These are phyloP conservation scores for Parachaetomium inaequale DNA, from an alignment of 495 filamentous ascomycete genomes.

Conservation along the genomic window DNA sequence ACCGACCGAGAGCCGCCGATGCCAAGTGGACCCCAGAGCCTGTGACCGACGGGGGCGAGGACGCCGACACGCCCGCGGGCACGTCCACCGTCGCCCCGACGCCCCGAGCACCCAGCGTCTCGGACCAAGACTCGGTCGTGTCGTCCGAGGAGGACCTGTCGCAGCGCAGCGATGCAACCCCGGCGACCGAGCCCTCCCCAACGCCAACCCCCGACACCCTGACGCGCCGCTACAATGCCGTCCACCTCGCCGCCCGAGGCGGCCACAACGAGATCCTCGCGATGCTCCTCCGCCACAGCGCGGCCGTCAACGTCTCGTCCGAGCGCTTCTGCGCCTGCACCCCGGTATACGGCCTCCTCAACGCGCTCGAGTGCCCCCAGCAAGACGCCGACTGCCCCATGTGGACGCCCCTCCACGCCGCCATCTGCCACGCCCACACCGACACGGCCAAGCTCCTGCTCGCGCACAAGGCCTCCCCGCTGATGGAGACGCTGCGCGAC, in stretches of 20 bases:
- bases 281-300: slow-evolving; percentile 33
- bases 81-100: slow-evolving; percentile 20
- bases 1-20: slow-evolving; percentile 15
- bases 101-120: slow-evolving; percentile 6
- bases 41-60: slow-evolving; percentile 24
- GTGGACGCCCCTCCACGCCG: slow-evolving; percentile 38
- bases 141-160: slow-evolving; percentile 19
- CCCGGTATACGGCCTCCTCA: slow-evolving; percentile 26
- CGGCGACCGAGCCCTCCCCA: slow-evolving; percentile 10
- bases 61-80: slow-evolving; percentile 17
- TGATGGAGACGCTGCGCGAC: slow-evolving; percentile 20
- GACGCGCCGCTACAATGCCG: slow-evolving; percentile 23
- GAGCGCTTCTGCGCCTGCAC: slow-evolving; percentile 33
- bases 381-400: background rate
- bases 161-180: slow-evolving; percentile 10
- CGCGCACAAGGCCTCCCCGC: slow-evolving; percentile 30
- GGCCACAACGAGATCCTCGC: slow-evolving; percentile 33
- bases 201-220: slow-evolving; percentile 8
- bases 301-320: slow-evolving; percentile 24
- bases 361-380: slow-evolving; percentile 22
- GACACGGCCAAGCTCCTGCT: slow-evolving; percentile 35
- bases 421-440: slow-evolving; percentile 35
- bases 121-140: slow-evolving; percentile 20
- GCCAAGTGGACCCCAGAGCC: slow-evolving; percentile 18
- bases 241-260: slow-evolving; percentile 38